Evolutionary conservation across 2,329 filamentous ascomycete species (phyloP), one percentile per base, ranked within the genome.

Genomic region (Trichoderma endophyticum): DNA sequence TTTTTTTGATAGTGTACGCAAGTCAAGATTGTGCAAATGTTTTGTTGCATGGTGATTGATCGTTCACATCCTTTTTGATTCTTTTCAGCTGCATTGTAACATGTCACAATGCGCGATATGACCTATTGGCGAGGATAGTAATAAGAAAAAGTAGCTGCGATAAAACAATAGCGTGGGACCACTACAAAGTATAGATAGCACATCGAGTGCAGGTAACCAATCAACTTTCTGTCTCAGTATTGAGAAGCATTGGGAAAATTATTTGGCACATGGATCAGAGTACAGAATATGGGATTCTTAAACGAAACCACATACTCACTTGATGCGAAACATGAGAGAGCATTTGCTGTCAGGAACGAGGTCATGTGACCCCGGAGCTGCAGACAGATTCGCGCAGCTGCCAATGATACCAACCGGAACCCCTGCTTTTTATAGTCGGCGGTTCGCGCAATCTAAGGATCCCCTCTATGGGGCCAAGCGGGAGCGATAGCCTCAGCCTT

Each of bases 341-440:
- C n/a, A 12, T 21, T 51, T 51, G 43, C n/a, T 12, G 43, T 54
- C 48, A 54, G 12, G 9, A 32, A 11, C 6, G 8, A 21, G 6
- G 39, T 54, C 48, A 54, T 54, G 48, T 54, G 48, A 54, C 48
- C 43, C 39, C 21, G 48, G 48, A 24, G 48, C 48, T 54, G 48
- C 11, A 54, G 48, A 43, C 36, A n/a, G 48, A 54, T 54, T 54
- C 48, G 48, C 3, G 48, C 48, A 24, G 48, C 39, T 54, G 48
- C 48, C 48, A 54, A 54, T 60, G 54, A 67, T 64, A 68, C 70
- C 57, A 66, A 57, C 56, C 57, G 73, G 32, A 51, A 32, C 43
- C 66, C 62, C 69, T 65, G 74, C 56, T 21, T 28, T 63, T 65
- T 59, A 51, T 67, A 56, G 73, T 54, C 21, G 65, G 71, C 48